Evolutionary conservation across 2,329 filamentous ascomycete genomes (phyloP).

Genomic region (Ceratocystis ficicola): DNA sequence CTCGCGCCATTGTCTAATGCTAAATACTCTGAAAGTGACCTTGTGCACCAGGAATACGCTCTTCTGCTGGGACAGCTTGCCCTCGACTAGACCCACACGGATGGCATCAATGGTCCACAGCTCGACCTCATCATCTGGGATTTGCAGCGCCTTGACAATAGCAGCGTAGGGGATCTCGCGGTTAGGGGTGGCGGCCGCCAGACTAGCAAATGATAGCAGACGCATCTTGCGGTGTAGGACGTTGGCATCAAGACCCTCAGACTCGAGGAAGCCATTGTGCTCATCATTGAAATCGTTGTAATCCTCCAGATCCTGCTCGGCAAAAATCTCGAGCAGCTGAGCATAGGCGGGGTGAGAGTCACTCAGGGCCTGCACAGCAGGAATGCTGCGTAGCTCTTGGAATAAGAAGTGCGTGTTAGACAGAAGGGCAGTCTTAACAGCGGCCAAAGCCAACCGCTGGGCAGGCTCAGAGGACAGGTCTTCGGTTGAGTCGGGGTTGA

Average conservation of each 20-base stretch:
- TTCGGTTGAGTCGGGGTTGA: slow-evolving; percentile 43
- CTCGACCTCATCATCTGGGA: slow-evolving; percentile 76
- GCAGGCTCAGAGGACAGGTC: slow-evolving; percentile 48
- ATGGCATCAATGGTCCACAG: slow-evolving; percentile 99
- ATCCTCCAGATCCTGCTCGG: slow-evolving; percentile 85
- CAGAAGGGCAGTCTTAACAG: slow-evolving; percentile 42
- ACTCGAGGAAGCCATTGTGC: slow-evolving; percentile 73
- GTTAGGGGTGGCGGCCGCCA: slow-evolving; percentile 70
- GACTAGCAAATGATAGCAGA: slow-evolving; percentile 78
- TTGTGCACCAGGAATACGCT: slow-evolving; percentile 91
- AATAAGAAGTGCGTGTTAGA: slow-evolving; percentile 53
- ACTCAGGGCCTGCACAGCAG: slow-evolving; percentile 73
- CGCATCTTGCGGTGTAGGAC: slow-evolving; percentile 90
- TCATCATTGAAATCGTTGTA: slow-evolving; percentile 92
- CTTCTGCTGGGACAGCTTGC: slow-evolving; percentile 86
- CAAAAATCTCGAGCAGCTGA: slow-evolving; percentile 90
- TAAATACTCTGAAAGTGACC: slow-evolving; percentile 91
- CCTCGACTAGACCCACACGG: slow-evolving; percentile 86
- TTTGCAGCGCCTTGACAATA: slow-evolving; percentile 74
- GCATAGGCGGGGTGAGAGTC: slow-evolving; percentile 75
- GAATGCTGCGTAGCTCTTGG: slow-evolving; percentile 68
- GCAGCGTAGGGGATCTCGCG: slow-evolving; percentile 79
- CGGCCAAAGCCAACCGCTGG: slow-evolving; percentile 47
- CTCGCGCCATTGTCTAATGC: slow-evolving; percentile 96
- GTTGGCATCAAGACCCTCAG: slow-evolving; percentile 57